Evolutionary conservation across 1,139 yeast genomes (phyloP), one percentile per base, ranked within the genome.

Genomic region (Starmera stellimalicola): DNA sequence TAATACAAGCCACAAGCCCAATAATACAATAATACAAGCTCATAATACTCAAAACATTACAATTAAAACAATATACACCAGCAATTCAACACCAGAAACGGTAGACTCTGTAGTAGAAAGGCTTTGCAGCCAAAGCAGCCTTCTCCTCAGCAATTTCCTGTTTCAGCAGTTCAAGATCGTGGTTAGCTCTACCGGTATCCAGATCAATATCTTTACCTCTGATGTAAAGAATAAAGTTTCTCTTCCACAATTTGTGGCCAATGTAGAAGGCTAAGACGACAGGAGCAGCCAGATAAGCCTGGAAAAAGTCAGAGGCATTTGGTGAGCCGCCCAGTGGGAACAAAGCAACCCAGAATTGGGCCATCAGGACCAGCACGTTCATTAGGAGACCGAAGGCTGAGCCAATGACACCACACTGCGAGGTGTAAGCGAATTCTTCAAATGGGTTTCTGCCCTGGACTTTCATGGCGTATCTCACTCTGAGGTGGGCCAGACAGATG

Each of bases 91-190:
- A 77, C 80, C 81, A 76, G 62, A 66, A 66, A 32, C 57, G 56
- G 57, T 67, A 77, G 15, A 53, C 32, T 63, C 81, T 73, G 58
- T 58, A 64, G 53, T 60, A 72, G 42, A 62, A 57, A 30, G 82
- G 82, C 47, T 63, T 74, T 33, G 71, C 44, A 26, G 72, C 73
- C 41, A 74, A 42, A 41, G 51, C 58, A 10, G 73, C 80, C 47
- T 60, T 74, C 58, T 77, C 82, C 59, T 77, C 84, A 18, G 72
- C 75, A 45, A 77, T 55, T 57, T 77, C 84, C 56, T 73, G 78
- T 55, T 65, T 76, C 50, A 77, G 63, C 35, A 74, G 60, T 41
- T 78, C 85, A 44, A 77, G 55, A 52, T 78, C 84, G 39, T 70
- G 55, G 41, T 75, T 81, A 56, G 79, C 70, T 70, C 85, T 74